Evolutionary conservation across 2,329 filamentous ascomycete species (phyloP).

Genomic region (Colletotrichum destructivum): DNA sequence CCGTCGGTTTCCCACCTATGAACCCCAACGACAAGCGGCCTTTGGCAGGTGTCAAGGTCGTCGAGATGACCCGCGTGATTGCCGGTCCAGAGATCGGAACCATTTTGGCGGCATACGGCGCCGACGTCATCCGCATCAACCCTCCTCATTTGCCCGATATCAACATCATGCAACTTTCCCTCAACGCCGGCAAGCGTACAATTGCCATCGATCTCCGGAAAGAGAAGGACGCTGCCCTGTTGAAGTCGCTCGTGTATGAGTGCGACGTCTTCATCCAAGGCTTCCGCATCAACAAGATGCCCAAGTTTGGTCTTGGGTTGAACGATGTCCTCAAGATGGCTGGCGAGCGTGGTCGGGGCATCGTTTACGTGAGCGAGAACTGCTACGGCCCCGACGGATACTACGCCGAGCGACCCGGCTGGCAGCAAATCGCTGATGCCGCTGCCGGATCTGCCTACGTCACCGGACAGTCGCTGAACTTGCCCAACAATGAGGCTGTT

Average conservation of each 20-base stretch:
- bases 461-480: constrained; percentile 47
- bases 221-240: constrained; percentile 54
- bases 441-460: constrained; percentile 53
- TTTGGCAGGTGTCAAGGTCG: constrained; percentile 63
- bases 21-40: constrained; percentile 50
- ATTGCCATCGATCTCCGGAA: constrained; percentile 63
- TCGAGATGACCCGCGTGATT: constrained; percentile 66
- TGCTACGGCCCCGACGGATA: constrained; percentile 37
- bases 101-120: constrained; percentile 60
- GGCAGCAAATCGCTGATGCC: constrained; percentile 43
- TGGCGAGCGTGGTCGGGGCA: constrained; percentile 31
- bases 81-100: constrained; percentile 62
- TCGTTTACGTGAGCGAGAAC: constrained; percentile 37
- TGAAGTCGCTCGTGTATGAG: constrained; percentile 60
- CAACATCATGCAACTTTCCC: constrained; percentile 55
- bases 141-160: constrained; percentile 59
- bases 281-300: constrained; percentile 62
- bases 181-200: constrained; percentile 64
- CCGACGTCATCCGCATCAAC: constrained; percentile 63
- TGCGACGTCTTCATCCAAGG: constrained; percentile 70
- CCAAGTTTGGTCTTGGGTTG: constrained; percentile 57
- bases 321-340: constrained; percentile 57
- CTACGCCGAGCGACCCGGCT: constrained; percentile 34
- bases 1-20: constrained; percentile 51
- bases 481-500: constrained; percentile 48